Conservation (phyloP, 495 filamentous ascomycete species). For the Annulohypoxylon maeteangense region DNA sequence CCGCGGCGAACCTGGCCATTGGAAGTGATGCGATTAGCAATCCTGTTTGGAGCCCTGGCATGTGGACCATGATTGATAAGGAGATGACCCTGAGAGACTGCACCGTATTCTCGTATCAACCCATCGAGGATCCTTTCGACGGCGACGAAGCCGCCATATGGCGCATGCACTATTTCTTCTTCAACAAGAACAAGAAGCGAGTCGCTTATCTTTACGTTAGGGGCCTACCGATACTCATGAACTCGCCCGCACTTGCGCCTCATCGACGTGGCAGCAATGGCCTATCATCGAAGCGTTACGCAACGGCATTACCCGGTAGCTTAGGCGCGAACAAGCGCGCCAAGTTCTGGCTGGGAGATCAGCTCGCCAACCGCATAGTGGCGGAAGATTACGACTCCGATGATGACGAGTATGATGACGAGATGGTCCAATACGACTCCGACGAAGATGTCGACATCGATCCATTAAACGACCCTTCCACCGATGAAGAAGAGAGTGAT, state of each 20-base stretch:
- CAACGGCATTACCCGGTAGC: constrained; percentile 45
- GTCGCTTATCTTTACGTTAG: constrained; percentile 93
- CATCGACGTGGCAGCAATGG: constrained; percentile 44
- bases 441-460: constrained; percentile 63
- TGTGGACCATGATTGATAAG: constrained; percentile 91
- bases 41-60: constrained; percentile 79
- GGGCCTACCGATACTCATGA: constrained; percentile 82
- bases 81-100: constrained; percentile 92
- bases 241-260: constrained; percentile 65
- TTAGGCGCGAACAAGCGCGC: constrained; percentile 71
- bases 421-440: constrained; percentile 59
- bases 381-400: constrained; percentile 55
- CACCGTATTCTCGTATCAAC: constrained; percentile 83
- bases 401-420: constrained; percentile 53
- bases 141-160: constrained; percentile 93
- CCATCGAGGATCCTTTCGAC: constrained; percentile 84
- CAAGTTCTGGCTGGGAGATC: constrained; percentile 82
- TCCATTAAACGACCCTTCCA: constrained; percentile 58
- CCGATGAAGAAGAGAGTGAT: constrained; percentile 46
- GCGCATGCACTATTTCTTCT: constrained; percentile 97
- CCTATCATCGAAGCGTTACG: constrained; percentile 54
- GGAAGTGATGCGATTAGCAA: constrained; percentile 46
- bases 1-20: constrained; percentile 40
- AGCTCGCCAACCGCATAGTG: constrained; percentile 55
- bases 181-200: constrained; percentile 91